phyloP scores from a whole-genome alignment of 495 filamentous ascomycete genomes.

The Penicillium alfredii region DNA sequence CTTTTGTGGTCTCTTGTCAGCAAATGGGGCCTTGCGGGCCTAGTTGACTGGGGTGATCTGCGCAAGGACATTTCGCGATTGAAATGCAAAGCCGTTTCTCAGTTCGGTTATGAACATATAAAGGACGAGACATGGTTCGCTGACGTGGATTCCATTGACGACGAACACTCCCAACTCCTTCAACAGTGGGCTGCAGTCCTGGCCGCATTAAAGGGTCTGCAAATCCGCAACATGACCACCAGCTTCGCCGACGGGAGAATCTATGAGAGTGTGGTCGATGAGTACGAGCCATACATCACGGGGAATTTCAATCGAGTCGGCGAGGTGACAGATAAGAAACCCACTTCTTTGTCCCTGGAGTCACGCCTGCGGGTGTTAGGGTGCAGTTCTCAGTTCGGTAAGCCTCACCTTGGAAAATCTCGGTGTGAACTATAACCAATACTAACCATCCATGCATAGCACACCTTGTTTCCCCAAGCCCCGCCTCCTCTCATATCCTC shows the following conservation, averaged over 20 bases:
- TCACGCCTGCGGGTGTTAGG: slow-evolving; percentile 29
- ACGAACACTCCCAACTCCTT: slow-evolving; percentile 39
- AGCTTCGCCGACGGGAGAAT: slow-evolving; percentile 53
- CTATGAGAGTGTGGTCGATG: slow-evolving; percentile 53
- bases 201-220: slow-evolving; percentile 40
- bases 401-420: too few relatives aligned
- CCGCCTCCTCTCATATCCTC: slow-evolving; percentile 33
- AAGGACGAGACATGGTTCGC: slow-evolving; percentile 12
- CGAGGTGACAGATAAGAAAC: neutral
- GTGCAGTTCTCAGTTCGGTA: slow-evolving; percentile 44
- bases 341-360: slow-evolving; percentile 12
- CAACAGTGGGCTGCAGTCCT: slow-evolving; percentile 51
- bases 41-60: slow-evolving; percentile 52
- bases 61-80: slow-evolving; percentile 46
- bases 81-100: slow-evolving; percentile 20
- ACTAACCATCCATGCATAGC: slow-evolving; percentile 22
- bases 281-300: slow-evolving; percentile 44
- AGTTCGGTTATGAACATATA: slow-evolving; percentile 16
- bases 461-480: slow-evolving; percentile 27
- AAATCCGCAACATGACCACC: slow-evolving; percentile 52
- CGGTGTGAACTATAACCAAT: too few relatives aligned
- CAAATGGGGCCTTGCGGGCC: slow-evolving; percentile 46
- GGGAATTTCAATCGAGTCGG: neutral
- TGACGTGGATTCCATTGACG: slow-evolving; percentile 13
- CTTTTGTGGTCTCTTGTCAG: slow-evolving; percentile 58